These are phyloP conservation scores for Diaporthe vaccinii DNA, from an alignment of 2,329 filamentous ascomycete species.

Conservation along the genomic window DNA sequence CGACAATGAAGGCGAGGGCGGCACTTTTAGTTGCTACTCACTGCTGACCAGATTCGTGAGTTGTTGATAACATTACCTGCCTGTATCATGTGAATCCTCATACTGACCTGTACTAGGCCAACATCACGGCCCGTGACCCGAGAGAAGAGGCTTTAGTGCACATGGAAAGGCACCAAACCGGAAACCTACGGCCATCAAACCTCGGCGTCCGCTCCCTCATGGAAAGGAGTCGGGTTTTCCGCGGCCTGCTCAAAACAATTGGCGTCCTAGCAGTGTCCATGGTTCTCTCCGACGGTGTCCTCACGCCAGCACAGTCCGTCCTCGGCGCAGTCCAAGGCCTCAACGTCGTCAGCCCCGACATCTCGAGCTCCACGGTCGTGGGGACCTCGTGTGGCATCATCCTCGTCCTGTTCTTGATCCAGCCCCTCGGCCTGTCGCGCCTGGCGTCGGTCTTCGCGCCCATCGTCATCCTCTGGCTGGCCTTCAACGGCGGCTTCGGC, in stretches of 20 bases:
- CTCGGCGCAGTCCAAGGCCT: constrained; percentile 76
- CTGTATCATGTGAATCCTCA: neutral
- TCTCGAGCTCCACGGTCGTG: constrained; percentile 69
- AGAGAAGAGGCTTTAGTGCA: constrained; percentile 66
- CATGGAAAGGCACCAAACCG: constrained; percentile 69
- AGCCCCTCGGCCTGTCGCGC: constrained; percentile 73
- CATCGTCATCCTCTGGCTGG: constrained; percentile 75
- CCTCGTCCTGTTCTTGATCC: constrained; percentile 71
- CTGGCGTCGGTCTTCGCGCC: constrained; percentile 73
- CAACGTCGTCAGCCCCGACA: constrained; percentile 67
- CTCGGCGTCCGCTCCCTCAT: constrained; percentile 66
- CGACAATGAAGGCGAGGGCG: constrained; percentile 78
- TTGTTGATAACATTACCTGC: neutral
- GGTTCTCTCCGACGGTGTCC: constrained; percentile 73
- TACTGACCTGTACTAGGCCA: constrained; percentile 49
- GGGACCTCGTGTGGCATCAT: constrained; percentile 75
- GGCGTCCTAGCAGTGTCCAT: constrained; percentile 75
- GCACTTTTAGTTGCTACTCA: constrained; percentile 76
- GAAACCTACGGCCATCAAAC: constrained; percentile 66
- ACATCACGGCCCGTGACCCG: constrained; percentile 74
- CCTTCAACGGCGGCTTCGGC: constrained; percentile 72
- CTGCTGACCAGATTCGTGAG: constrained; percentile 68
- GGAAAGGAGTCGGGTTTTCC: constrained; percentile 67
- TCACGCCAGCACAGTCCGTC: constrained; percentile 77
- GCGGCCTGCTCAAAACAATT: constrained; percentile 68